Evolutionary conservation across 805 yeast genomes (phyloP), one percentile per base, ranked within the genome.

Genomic region (Candida hungchunana): DNA sequence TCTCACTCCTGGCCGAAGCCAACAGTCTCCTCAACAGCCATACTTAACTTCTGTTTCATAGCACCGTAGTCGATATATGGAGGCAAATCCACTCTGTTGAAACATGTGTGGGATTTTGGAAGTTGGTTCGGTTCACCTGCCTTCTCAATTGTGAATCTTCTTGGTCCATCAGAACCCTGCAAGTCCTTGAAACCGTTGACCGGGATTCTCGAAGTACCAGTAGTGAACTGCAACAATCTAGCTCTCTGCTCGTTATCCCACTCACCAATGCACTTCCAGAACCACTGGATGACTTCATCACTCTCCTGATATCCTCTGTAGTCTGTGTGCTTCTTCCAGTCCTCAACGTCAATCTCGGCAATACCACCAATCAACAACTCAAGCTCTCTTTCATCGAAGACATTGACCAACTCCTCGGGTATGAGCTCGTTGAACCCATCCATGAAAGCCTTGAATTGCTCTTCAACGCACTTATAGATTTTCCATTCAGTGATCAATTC

Each of bases 251-350:
- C 98, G 37, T 88, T 76, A 59, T 93, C 97, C 97, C 97, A 89
- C 58, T 81, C 85, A 34, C 80, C 70, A 50, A 93, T 79, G 64
- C 94, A 83, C 62, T 78, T 79, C 98, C 98, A 93, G 76, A 93
- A 93, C 98, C 98, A 93, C 67, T 90, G 95, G 50, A 93, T 80
- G 33, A 88, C 96, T 65, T 88, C 95, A 64, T 93, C 98, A 46
- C 78, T 78, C 64, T 93, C 97, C 59, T 88, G 90, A 64, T 90
- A 93, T 5, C 98, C 98, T 67, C 98, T 79, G 66, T 93, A 93
- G 63, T 93, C 99, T 15, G 99, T 93, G 62, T 93, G 97, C 60
- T 87, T 89, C 67, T 88, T 93, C 99, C 99, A 93, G 68, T 93
- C 99, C 47, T 89, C 97, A 40, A 90, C 84, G 62, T 93, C 98